These are phyloP conservation scores for Fusarium sp. DNA, from an alignment of 2,329 filamentous ascomycete genomes.

Conservation along the genomic window DNA sequence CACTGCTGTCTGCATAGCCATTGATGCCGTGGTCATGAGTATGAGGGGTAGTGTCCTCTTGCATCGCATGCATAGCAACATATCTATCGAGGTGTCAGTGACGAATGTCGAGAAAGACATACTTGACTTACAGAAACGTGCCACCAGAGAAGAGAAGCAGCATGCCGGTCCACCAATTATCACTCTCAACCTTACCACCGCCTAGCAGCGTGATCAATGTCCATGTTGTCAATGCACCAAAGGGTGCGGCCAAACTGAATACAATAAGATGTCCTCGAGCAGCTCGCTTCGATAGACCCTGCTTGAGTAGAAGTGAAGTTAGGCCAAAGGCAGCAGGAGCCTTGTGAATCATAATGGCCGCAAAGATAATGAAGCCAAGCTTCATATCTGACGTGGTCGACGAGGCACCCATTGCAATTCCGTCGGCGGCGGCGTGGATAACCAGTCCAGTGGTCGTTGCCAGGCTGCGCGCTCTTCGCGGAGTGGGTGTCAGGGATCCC, in stretches of 20 bases:
- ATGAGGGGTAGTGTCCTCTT: conserved; percentile 71
- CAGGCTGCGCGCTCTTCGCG: conserved; percentile 69
- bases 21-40: conserved; percentile 60
- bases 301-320: conserved; percentile 88
- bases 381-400: conserved; percentile 77
- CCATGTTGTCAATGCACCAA: conserved; percentile 86
- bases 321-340: conserved; percentile 94
- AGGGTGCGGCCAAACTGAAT: conserved; percentile 90
- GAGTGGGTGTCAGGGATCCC: conserved; percentile 65
- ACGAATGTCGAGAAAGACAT: background rate
- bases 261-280: conserved; percentile 86
- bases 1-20: conserved; percentile 62
- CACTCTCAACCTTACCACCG: conserved; percentile 66
- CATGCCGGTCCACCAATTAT: conserved; percentile 91
- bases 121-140: conserved; percentile 82
- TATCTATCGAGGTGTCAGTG: conserved; percentile 66
- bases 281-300: conserved; percentile 87
- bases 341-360: conserved; percentile 98
- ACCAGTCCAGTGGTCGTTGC: conserved; percentile 95
- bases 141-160: conserved; percentile 93
- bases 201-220: conserved; percentile 78
- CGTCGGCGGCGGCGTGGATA: conserved; percentile 94
- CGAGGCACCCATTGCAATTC: conserved; percentile 94
- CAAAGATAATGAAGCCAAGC: conserved; percentile 89
- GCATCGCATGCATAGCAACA: conserved; percentile 98